Evolutionary conservation across 2,329 filamentous ascomycete genomes (phyloP).

Genomic region (Apiospora sp.): DNA sequence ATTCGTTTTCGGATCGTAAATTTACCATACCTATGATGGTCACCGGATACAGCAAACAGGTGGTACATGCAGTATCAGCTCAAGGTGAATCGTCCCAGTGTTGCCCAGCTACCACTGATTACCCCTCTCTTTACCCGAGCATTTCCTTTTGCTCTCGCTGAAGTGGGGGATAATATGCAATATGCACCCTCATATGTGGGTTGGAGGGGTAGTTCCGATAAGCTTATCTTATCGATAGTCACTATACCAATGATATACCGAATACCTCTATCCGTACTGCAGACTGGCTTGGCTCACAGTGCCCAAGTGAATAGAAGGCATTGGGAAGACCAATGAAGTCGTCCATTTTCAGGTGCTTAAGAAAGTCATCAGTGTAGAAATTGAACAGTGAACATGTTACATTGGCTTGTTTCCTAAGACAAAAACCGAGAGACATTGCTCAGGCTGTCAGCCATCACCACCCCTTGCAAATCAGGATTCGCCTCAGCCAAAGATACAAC

Average conservation of each 20-base stretch:
- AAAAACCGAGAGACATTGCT: not conserved
- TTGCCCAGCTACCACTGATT: slow-evolving; percentile 17
- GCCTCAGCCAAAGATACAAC: not conserved
- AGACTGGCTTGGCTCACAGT: not conserved
- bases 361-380: too few species aligned
- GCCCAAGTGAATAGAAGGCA: not conserved
- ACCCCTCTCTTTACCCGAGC: slow-evolving; percentile 16
- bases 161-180: not conserved
- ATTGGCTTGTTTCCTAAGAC: not conserved
- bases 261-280: not conserved
- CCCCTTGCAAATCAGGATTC: not conserved
- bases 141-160: not conserved
- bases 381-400: not conserved
- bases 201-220: not conserved
- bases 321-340: not conserved
- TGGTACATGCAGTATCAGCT: not conserved
- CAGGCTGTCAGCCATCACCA: not conserved
- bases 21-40: not conserved
- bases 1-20: not conserved
- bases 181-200: not conserved
- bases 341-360: not conserved
- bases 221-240: slow-evolving; percentile 16
- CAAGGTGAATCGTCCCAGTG: not conserved
- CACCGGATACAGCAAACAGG: not conserved
- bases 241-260: slow-evolving; percentile 22